These are phyloP conservation scores for Agaricus bisporus DNA, from an alignment of 768 basidiomycete species.

Conservation along the genomic window DNA sequence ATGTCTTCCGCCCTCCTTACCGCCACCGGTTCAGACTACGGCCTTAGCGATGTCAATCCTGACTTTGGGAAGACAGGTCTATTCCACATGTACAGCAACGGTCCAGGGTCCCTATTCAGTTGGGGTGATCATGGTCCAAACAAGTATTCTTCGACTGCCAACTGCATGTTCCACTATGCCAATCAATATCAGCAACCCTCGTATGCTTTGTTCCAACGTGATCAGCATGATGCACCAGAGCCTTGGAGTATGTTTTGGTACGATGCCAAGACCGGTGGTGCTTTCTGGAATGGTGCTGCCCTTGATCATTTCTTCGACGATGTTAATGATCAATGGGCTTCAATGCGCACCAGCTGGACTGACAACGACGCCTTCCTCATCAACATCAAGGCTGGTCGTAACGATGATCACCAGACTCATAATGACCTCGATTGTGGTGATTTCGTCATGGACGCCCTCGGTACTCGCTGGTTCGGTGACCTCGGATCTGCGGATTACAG, in stretches of 20 bases:
- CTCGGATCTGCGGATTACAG: constrained; percentile 84
- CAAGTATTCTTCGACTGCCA: constrained; percentile 93
- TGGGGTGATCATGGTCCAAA: constrained; percentile 88
- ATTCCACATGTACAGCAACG: constrained; percentile 87
- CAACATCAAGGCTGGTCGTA: constrained; percentile 81
- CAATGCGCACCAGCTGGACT: constrained; percentile 93
- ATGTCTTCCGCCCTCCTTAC: constrained; percentile 76
- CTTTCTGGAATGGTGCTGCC: constrained; percentile 84
- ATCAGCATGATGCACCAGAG: constrained; percentile 74
- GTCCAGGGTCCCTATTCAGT: constrained; percentile 81
- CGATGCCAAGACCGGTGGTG: constrained; percentile 72
- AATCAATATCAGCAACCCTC: constrained; percentile 59
- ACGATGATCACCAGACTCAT: constrained; percentile 86
- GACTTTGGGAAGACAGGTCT: constrained; percentile 66
- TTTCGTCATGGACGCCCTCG: constrained; percentile 92
- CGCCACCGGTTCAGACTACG: constrained; percentile 81
- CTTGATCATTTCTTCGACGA: constrained; percentile 83
- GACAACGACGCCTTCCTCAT: constrained; percentile 77
- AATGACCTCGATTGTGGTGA: constrained; percentile 93
- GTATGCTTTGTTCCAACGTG: constrained; percentile 88
- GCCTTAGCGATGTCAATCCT: constrained; percentile 65
- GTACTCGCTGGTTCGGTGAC: constrained; percentile 92
- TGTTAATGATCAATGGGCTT: constrained; percentile 72
- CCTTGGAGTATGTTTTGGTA: constrained; percentile 95
- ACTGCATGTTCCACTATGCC: constrained; percentile 77